Conservation (phyloP, 441 rosid species). For the Bruguiera hainesii region DNA sequence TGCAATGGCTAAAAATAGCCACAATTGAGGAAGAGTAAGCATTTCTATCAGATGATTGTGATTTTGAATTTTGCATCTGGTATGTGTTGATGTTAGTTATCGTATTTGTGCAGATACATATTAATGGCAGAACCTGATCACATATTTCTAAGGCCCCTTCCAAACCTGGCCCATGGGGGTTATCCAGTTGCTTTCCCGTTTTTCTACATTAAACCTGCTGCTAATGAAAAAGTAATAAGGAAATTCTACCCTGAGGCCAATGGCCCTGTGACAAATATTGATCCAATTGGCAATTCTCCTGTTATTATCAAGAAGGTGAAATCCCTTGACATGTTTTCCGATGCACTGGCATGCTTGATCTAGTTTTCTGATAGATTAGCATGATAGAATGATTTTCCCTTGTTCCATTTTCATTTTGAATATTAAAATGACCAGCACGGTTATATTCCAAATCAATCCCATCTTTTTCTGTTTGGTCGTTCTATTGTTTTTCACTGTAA, state of each 20-base stretch:
- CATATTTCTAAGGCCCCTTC: constrained; percentile 56
- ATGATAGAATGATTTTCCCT: too few relatives aligned
- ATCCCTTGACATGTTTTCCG: constrained; percentile 1
- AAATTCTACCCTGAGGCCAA: constrained; percentile 58
- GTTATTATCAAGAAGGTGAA: constrained; percentile 62
- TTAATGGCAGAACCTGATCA: constrained; percentile 82
- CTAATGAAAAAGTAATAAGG: constrained; percentile 39
- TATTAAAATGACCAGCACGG: not conserved
- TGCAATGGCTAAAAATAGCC: constrained; percentile 65
- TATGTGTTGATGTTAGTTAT: constrained; percentile 3
- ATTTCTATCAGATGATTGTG: not conserved
- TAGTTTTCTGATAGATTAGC: not conserved
- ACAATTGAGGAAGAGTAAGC: constrained; percentile 56
- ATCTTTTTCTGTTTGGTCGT: too few relatives aligned
- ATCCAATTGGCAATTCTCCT: constrained; percentile 79
- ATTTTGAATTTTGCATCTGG: not conserved
- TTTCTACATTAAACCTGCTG: constrained; percentile 59
- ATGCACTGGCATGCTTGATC: not conserved
- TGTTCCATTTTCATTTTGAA: not conserved
- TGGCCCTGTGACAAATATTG: constrained; percentile 54
- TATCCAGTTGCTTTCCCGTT: constrained; percentile 63
- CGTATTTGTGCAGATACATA: constrained; percentile 45
- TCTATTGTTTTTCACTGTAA: too few relatives aligned
- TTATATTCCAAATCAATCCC: not conserved
- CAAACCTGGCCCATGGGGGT: constrained; percentile 50